A percentile compares a stretch with the other conserved stretches of the same genome.
Evolutionary conservation across 192 early-diverging fungal species (phyloP).

Genomic region (Coemansia javaensis): DNA sequence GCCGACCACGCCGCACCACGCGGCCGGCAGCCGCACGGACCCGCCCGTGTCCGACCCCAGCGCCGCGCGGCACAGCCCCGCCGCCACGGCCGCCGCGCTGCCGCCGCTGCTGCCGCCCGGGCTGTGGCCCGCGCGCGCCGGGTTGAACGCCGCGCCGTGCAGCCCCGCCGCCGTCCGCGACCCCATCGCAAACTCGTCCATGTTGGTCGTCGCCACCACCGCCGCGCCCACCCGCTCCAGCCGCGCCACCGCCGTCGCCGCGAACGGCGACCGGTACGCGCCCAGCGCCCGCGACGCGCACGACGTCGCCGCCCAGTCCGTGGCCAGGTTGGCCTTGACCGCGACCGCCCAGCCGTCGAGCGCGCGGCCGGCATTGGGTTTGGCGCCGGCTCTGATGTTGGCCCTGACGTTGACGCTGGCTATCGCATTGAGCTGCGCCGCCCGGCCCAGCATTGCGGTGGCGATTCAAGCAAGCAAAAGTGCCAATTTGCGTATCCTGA

Average conservation of each 20-base stretch:
- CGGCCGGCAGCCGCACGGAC: constrained; percentile 86
- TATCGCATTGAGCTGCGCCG: constrained; percentile 19
- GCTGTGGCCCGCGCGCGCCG: neutral
- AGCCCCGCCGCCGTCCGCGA: constrained; percentile 29
- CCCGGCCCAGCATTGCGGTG: too few species aligned
- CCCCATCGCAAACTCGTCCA: constrained; percentile 99
- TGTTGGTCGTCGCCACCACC: constrained; percentile 78
- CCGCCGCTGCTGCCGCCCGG: constrained; percentile 93
- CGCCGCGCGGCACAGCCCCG: constrained; percentile 72
- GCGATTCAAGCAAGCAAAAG: too few species aligned
- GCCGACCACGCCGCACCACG: constrained; percentile 89
- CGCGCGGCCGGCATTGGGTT: constrained; percentile 7
- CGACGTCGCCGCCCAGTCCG: constrained; percentile 55
- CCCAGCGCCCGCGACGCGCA: constrained; percentile 72
- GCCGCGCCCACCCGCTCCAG: constrained; percentile 60
- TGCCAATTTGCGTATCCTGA: too few species aligned
- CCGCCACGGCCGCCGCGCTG: constrained; percentile 83
- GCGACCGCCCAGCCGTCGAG: constrained; percentile 66
- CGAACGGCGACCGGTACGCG: constrained; percentile 35
- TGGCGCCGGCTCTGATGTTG: neutral
- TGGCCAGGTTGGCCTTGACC: constrained; percentile 81
- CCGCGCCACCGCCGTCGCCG: constrained; percentile 66
- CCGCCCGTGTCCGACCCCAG: constrained; percentile 94
- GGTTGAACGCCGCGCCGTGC: constrained; percentile 35
- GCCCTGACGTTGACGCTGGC: neutral